Conservation (phyloP, 345 rosid genomes). For the Euphorbia tirucalli region DNA sequence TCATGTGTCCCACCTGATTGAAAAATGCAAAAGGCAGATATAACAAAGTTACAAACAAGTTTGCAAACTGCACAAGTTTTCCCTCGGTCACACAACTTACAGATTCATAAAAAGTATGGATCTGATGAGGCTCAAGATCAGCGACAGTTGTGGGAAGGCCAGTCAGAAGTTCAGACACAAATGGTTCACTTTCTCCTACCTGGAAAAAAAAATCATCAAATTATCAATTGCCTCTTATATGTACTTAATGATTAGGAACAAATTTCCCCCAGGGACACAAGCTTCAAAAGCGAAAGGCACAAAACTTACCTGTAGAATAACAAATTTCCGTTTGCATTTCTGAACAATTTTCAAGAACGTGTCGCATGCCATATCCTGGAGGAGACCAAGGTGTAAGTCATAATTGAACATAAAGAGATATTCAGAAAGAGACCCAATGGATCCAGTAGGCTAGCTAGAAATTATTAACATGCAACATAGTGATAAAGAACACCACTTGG, state of each 20-base stretch:
- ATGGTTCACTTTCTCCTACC: slow-evolving; percentile 98
- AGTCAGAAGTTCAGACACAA: slow-evolving; percentile 94
- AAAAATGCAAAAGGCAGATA: not conserved
- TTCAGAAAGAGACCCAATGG: not conserved
- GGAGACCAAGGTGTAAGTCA: slow-evolving; percentile 10
- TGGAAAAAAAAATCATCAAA: slow-evolving; percentile 33
- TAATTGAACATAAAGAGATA: not conserved
- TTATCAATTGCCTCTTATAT: not conserved
- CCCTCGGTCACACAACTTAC: slow-evolving; percentile 37
- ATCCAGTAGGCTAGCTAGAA: not conserved
- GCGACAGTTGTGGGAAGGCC: slow-evolving; percentile 91
- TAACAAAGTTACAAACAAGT: not conserved
- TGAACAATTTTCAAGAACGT: slow-evolving; percentile 99
- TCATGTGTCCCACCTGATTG: slow-evolving; percentile 87
- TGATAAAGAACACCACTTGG: not conserved
- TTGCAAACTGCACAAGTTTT: not conserved
- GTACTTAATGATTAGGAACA: not conserved
- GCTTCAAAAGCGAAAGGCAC: not conserved
- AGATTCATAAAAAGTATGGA: slow-evolving; percentile 96
- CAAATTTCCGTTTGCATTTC: slow-evolving; percentile 98
- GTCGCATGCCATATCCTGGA: slow-evolving; percentile 99
- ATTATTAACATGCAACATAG: not conserved
- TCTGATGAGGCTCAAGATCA: slow-evolving; percentile 99
- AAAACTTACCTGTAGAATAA: slow-evolving; percentile 68
- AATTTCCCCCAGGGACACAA: not conserved